These are phyloP conservation scores for Microbotryomycetes sp. DNA, from an alignment of 1,284 basidiomycete species.

Conservation along the genomic window DNA sequence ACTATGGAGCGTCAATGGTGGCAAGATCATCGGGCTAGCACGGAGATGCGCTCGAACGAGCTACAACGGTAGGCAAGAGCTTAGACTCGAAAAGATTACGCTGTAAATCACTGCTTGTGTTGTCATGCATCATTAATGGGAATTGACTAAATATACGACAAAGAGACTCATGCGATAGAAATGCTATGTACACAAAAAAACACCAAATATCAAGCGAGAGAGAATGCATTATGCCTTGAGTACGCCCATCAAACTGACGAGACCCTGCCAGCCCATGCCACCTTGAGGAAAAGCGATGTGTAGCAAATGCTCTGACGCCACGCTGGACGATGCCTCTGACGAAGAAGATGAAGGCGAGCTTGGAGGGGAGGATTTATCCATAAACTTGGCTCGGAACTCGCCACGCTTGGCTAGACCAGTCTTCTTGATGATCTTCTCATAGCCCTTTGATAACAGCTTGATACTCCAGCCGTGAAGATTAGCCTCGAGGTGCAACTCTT, in stretches of 20 bases:
- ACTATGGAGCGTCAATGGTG: conserved; percentile 1
- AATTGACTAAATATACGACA: neutral
- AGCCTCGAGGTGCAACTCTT: neutral
- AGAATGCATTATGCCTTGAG: neutral
- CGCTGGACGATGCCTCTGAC: neutral
- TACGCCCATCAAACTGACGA: neutral
- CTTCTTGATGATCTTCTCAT: neutral
- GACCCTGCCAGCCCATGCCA: neutral
- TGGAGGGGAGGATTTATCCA: neutral
- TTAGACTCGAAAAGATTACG: too few species aligned
- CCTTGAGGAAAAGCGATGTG: neutral
- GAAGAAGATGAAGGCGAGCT: neutral
- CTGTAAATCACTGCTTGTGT: neutral
- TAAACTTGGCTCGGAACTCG: neutral
- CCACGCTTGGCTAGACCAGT: neutral
- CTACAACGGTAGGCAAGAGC: too few species aligned
- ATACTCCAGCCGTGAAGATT: neutral
- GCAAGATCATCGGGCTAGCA: too few species aligned
- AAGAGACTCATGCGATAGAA: neutral
- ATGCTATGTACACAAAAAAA: neutral
- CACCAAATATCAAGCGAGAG: neutral
- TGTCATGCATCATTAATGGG: neutral
- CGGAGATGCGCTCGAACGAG: too few species aligned
- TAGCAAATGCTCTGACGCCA: neutral
- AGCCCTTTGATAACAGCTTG: neutral